Percentiles rank a stretch among this genome's conserved stretches.
These are phyloP conservation scores for Blastobotrys serpentis DNA, from an alignment of 1,139 yeast genomes.

Conservation along the genomic window DNA sequence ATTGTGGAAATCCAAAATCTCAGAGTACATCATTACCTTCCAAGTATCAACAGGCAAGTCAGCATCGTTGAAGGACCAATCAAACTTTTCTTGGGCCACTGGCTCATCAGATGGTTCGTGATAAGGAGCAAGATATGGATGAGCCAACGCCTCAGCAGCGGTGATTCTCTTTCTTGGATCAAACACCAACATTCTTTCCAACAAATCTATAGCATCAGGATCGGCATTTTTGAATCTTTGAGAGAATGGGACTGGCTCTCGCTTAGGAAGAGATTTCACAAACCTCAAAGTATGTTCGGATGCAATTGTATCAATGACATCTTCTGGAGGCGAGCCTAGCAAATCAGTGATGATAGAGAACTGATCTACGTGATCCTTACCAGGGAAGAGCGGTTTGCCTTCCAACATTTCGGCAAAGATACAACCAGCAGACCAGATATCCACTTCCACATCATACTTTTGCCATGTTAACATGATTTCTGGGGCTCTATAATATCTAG, in stretches of 20 bases:
- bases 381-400: conserved; percentile 98
- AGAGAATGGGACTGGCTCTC: conserved; percentile 85
- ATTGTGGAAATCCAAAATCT: conserved; percentile 91
- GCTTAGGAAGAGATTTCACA: conserved; percentile 88
- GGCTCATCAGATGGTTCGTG: conserved; percentile 99
- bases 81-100: conserved; percentile 85
- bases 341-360: conserved; percentile 94
- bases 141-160: conserved; percentile 85
- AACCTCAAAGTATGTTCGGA: conserved; percentile 92
- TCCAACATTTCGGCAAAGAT: conserved; percentile 98
- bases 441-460: conserved; percentile 97
- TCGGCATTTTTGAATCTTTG: conserved; percentile 85
- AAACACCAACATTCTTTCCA: conserved; percentile 87
- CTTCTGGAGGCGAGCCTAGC: conserved; percentile 94
- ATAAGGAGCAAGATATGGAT: conserved; percentile 93
- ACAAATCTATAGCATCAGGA: conserved; percentile 82
- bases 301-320: conserved; percentile 93
- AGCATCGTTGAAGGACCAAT: conserved; percentile 98
- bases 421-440: conserved; percentile 99
- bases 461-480: conserved; percentile 99
- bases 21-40: conserved; percentile 99
- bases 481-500: conserved; percentile 96
- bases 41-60: conserved; percentile 97
- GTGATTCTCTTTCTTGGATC: conserved; percentile 93
- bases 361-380: conserved; percentile 98